A percentile compares a stretch with the other conserved stretches of the same genome.
phyloP scores from a whole-genome alignment of 352 stramenopile species.

The Phytophthora brassicae region DNA sequence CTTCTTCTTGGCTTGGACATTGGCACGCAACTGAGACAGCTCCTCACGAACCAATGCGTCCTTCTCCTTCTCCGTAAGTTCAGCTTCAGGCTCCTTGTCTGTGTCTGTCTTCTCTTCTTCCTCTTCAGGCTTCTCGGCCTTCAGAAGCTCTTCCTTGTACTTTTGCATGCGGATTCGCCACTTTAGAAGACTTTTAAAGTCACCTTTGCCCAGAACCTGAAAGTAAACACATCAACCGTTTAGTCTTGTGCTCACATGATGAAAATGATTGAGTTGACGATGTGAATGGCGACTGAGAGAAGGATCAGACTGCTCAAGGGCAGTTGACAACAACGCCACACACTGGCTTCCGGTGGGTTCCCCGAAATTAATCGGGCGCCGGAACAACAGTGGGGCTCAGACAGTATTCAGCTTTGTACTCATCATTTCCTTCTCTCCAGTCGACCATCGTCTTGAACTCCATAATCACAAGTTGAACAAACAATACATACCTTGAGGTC shows the following conservation, averaged over 20 bases:
- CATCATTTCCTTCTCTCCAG: conserved; percentile 58
- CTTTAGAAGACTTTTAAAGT: conserved; percentile 97
- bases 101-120: conserved; percentile 45
- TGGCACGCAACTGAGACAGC: conserved; percentile 75
- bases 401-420: conserved; percentile 78
- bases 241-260: neutral
- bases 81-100: conserved; percentile 37
- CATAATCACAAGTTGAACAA: neutral
- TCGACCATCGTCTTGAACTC: neutral
- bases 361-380: conserved; percentile 87
- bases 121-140: conserved; percentile 51
- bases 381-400: conserved; percentile 88
- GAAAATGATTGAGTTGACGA: neutral
- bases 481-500: conserved; percentile 90
- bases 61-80: conserved; percentile 82
- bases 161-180: conserved; percentile 95
- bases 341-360: conserved; percentile 90
- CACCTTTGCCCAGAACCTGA: conserved; percentile 95
- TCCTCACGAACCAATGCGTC: conserved; percentile 84
- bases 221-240: neutral
- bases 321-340: conserved; percentile 58
- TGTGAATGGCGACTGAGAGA: conserved; percentile 3
- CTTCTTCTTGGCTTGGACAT: conserved; percentile 84
- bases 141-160: conserved; percentile 84
- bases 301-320: conserved; percentile 82